Conservation (phyloP, 768 basidiomycete species). For the Russula virescens region DNA sequence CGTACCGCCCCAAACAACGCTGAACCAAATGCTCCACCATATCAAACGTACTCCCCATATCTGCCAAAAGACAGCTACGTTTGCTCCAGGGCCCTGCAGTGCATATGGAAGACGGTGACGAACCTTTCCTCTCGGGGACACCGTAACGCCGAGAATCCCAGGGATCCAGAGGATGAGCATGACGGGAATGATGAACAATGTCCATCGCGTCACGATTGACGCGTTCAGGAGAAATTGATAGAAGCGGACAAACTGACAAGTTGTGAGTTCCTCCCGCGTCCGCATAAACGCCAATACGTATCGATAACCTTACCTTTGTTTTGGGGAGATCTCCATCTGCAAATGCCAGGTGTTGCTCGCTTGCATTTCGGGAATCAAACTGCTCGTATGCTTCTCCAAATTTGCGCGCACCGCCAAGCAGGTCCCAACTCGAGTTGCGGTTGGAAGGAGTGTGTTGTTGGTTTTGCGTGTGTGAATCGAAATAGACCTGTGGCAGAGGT, state of each 20-base stretch:
- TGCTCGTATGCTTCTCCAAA: conserved; percentile 52
- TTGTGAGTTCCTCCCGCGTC: too few species aligned
- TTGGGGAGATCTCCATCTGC: conserved; percentile 60
- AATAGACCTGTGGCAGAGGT: background rate
- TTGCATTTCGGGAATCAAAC: conserved; percentile 51
- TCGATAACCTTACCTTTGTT: conserved; percentile 37
- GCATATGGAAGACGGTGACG: conserved; percentile 27
- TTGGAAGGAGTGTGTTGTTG: background rate
- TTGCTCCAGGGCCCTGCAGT: background rate
- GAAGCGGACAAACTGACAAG: conserved; percentile 46
- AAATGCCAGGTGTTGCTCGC: conserved; percentile 45
- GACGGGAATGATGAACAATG: conserved; percentile 70
- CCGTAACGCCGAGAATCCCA: conserved; percentile 60
- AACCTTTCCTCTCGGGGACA: conserved; percentile 46
- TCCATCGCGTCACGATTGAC: conserved; percentile 76
- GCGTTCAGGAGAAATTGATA: conserved; percentile 72
- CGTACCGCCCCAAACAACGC: conserved; percentile 67
- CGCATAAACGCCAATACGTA: background rate
- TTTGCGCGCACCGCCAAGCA: conserved; percentile 44
- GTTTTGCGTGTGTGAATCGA: background rate
- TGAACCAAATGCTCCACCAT: conserved; percentile 86
- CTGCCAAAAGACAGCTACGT: conserved; percentile 27
- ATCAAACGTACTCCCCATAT: conserved; percentile 56
- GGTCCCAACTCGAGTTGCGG: conserved; percentile 43
- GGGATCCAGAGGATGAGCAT: conserved; percentile 66